Evolutionary conservation across 202 grass and related monocot species (phyloP), one percentile per base, ranked within the genome.

Genomic region (Dendrocalamus latiflorus): DNA sequence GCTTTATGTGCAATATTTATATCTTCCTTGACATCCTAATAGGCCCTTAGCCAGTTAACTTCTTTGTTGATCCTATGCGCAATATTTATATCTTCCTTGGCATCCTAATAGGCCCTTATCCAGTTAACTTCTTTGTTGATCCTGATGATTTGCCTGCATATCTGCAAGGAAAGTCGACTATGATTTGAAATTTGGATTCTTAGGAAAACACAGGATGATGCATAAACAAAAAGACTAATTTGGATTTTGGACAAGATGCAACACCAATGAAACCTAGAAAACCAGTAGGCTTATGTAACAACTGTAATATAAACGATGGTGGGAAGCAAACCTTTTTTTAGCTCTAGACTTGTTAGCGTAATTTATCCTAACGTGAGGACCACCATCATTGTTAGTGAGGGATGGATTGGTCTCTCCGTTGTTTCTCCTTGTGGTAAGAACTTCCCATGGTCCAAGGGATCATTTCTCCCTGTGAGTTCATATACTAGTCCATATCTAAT

Each of bases 111-210:
- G 61, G 14, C n/a, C 50, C 16, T 28, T 59, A 68, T 8, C 12
- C 8, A 79, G 30, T 72, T 79, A 22, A 59, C 37, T 50, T 54
- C n/a, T 78, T 78, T 84, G 60, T 68, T 79, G 28, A 12, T 59
- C 21, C 10, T 84, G 75, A 62, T 79, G 22, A 54, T 68, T 85
- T 80, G 3, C 10, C 11, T 72, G 53, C 13, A 47, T 57, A 38
- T 65, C 37, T 57, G 47, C 71, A 55, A 65, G 47, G 18, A 70
- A 66, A 76, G 7, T 85, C 1, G 50, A n/a, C n/a, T 77, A 41
- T 65, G 55, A n/a, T 77, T 50, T 61, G 48, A 6, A 72, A 50
- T 51, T 38, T 67, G 82, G 9, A 65, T 88, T 18, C 21, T 37
- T 73, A 22, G n/a, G 45, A 39, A 77, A 67, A 30, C 50, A 37